Conservation (phyloP, 768 basidiomycete genomes). For the Pulveroboletus sp. region DNA sequence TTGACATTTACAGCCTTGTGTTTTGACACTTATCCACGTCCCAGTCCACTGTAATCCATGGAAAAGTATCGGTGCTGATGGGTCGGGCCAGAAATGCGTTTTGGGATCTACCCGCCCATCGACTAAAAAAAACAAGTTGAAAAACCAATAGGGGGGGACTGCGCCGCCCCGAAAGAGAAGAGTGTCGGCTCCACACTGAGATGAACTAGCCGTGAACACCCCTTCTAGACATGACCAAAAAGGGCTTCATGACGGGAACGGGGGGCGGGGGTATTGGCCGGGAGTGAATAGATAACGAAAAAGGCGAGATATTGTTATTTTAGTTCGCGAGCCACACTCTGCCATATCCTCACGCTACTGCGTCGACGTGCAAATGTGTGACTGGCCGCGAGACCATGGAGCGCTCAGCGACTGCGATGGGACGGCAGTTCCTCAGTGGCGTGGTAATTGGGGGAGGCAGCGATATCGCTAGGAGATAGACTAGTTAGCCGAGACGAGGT, state of each 20-base stretch:
- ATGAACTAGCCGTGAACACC: too few species aligned
- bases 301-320: slow-evolving; percentile 5
- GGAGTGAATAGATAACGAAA: not conserved
- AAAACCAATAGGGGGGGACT: not conserved
- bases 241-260: not conserved
- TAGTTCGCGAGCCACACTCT: not conserved
- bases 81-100: not conserved
- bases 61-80: too few species aligned
- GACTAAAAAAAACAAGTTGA: not conserved
- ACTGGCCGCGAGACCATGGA: not conserved
- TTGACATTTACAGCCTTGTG: too few species aligned
- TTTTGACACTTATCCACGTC: too few species aligned
- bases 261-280: not conserved
- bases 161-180: not conserved
- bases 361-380: not conserved
- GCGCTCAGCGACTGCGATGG: not conserved
- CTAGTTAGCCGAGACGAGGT: not conserved
- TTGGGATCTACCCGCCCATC: not conserved
- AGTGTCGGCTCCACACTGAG: not conserved
- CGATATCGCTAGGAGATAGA: not conserved
- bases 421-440: not conserved
- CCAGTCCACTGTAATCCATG: too few species aligned
- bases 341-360: slow-evolving; percentile 2
- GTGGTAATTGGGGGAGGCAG: not conserved
- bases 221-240: slow-evolving; percentile 2